phyloP scores from a whole-genome alignment of 2,329 filamentous ascomycete genomes.

The Fusarium nurragi region DNA sequence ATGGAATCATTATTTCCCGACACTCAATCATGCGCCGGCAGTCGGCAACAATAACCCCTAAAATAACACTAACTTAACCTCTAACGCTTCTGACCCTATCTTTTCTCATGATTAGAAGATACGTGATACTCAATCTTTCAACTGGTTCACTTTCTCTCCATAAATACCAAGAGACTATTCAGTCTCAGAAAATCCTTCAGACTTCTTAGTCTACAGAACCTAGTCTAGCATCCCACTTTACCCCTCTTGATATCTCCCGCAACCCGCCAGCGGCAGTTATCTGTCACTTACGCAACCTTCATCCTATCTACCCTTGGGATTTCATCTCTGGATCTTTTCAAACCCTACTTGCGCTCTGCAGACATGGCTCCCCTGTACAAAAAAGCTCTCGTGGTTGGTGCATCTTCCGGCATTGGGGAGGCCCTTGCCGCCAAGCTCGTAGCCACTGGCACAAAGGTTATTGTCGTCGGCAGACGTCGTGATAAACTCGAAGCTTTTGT shows the following conservation, averaged over 20 bases:
- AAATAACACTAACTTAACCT: no score
- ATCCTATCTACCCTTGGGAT: background rate
- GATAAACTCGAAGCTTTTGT: constrained; percentile 61
- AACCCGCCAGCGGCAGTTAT: background rate
- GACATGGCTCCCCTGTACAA: constrained; percentile 42
- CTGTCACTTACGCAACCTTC: background rate
- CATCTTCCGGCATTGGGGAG: constrained; percentile 44
- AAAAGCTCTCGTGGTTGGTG: constrained; percentile 55
- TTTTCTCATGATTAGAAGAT: no score
- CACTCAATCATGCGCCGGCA: no score
- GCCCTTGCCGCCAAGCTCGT: constrained; percentile 53
- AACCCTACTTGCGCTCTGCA: constrained; percentile 8
- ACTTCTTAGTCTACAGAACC: background rate
- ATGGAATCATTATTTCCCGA: no score
- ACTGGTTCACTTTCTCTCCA: background rate
- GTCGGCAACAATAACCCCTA: no score
- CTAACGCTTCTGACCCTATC: no score
- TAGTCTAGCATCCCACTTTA: constrained; percentile 3
- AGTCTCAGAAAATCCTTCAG: no score
- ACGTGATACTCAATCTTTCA: background rate
- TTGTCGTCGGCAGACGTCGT: constrained; percentile 58
- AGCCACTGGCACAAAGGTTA: constrained; percentile 54
- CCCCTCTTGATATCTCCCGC: background rate
- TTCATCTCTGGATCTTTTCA: background rate
- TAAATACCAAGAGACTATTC: no score